Evolutionary conservation across 148 eudicot species (phyloP).

Genomic region (Cornus suecica): DNA sequence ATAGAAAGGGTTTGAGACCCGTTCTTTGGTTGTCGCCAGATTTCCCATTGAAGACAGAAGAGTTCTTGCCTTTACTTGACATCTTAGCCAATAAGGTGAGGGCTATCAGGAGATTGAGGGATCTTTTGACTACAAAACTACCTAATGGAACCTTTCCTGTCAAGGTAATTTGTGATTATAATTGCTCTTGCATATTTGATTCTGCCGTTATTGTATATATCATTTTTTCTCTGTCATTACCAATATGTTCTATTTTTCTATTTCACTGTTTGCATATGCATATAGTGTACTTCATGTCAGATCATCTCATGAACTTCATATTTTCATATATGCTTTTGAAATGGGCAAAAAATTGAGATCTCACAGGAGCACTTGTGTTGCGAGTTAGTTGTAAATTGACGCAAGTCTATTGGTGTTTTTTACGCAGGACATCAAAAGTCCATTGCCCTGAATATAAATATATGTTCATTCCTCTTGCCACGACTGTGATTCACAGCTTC

Average conservation of each 20-base stretch:
- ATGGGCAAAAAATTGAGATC: background rate
- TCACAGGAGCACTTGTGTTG: background rate
- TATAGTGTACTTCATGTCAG: background rate
- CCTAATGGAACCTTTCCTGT: constrained; percentile 92
- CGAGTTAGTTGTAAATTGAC: background rate
- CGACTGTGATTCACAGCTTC: background rate
- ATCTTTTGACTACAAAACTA: constrained; percentile 86
- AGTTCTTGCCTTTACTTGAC: constrained; percentile 89
- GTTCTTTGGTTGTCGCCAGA: constrained; percentile 89
- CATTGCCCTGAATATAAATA: background rate
- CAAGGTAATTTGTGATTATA: constrained; percentile 49
- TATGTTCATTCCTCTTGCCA: background rate
- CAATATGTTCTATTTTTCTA: background rate
- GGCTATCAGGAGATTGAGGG: constrained; percentile 85
- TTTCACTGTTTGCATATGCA: background rate
- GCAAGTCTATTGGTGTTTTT: background rate
- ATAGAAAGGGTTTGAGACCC: constrained; percentile 84
- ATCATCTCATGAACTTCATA: background rate
- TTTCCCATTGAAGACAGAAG: constrained; percentile 86
- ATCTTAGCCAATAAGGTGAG: constrained; percentile 95
- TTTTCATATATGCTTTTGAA: background rate
- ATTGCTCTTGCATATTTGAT: background rate
- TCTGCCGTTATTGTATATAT: background rate
- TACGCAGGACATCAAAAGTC: background rate
- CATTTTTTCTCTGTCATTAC: background rate